Percentiles rank a stretch among this genome's conserved stretches.
Conservation (phyloP, 768 basidiomycete species). For the Termitomyces sp. region DNA sequence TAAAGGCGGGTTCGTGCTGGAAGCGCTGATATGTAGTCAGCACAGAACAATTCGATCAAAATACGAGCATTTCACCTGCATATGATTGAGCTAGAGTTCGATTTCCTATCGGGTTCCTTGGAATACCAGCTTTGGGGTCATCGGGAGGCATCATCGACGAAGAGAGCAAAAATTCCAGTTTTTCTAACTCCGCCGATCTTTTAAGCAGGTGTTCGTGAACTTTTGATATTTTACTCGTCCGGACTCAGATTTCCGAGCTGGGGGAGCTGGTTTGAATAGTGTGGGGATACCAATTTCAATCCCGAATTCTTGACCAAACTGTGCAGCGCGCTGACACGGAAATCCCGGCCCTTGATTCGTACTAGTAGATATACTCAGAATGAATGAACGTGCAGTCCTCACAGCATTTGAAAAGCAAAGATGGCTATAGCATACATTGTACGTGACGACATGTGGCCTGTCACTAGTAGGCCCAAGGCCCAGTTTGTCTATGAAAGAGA, state of each 20-base stretch:
- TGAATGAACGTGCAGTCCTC: no score
- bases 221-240: no score
- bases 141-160: not conserved
- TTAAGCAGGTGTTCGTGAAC: no score
- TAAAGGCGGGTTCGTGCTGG: slow-evolving; percentile 47
- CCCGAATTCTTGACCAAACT: no score
- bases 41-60: slow-evolving; percentile 8
- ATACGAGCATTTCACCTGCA: slow-evolving; percentile 20
- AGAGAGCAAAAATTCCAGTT: not conserved
- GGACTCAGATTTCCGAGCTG: no score
- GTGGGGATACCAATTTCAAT: not conserved
- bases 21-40: slow-evolving; percentile 32
- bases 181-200: slow-evolving; percentile 2
- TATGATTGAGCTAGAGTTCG: slow-evolving; percentile 34
- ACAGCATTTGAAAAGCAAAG: no score
- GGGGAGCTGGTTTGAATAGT: no score
- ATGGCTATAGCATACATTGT: no score
- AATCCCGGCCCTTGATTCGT: not conserved
- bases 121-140: slow-evolving; percentile 9
- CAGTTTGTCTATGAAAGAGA: not conserved
- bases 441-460: no score
- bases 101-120: slow-evolving; percentile 13
- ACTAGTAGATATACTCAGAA: not conserved
- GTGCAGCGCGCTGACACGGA: no score
- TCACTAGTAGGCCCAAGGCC: not conserved